phyloP scores from a whole-genome alignment of 768 basidiomycete species.

The Hygrophorus pudorinus region DNA sequence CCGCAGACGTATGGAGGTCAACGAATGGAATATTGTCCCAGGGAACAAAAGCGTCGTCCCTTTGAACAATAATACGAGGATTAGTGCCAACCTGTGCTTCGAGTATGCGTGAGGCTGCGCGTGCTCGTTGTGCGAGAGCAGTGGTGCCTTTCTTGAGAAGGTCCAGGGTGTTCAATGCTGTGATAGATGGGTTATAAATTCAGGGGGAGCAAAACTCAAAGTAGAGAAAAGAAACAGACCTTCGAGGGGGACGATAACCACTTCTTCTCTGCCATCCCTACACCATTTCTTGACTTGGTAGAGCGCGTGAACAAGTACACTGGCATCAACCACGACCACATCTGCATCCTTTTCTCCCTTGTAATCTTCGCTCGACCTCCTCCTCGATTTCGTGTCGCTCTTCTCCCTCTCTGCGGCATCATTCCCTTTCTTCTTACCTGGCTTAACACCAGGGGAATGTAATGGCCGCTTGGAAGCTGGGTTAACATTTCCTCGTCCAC shows the following conservation, averaged over 20 bases:
- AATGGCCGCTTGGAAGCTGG: slow-evolving; percentile 1
- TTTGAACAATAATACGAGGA: slow-evolving; percentile 70
- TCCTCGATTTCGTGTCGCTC: slow-evolving; percentile 13
- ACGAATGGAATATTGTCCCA: slow-evolving; percentile 67
- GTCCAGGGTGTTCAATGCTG: slow-evolving; percentile 87
- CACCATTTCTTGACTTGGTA: slow-evolving; percentile 79
- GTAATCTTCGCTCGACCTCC: slow-evolving; percentile 23
- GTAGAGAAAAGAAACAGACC: slow-evolving; percentile 35
- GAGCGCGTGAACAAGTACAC: slow-evolving; percentile 69
- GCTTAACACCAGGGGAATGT: background rate
- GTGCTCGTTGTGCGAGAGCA: slow-evolving; percentile 69
- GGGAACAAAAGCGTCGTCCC: slow-evolving; percentile 71
- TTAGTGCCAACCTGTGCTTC: slow-evolving; percentile 83
- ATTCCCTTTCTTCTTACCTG: slow-evolving; percentile 7
- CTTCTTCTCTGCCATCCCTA: slow-evolving; percentile 63
- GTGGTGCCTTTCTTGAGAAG: slow-evolving; percentile 86
- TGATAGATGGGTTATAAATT: background rate
- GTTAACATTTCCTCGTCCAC: background rate
- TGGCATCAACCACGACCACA: slow-evolving; percentile 70
- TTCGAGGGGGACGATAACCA: slow-evolving; percentile 81
- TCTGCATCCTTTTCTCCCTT: slow-evolving; percentile 51
- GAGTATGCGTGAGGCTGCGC: slow-evolving; percentile 79
- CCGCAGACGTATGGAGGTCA: slow-evolving; percentile 14
- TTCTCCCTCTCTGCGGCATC: slow-evolving; percentile 10
- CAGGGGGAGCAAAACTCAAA: background rate